Base-by-base conservation (phyloP, 1,139 yeast species). In the Suhomyces anneliseae region DNA sequence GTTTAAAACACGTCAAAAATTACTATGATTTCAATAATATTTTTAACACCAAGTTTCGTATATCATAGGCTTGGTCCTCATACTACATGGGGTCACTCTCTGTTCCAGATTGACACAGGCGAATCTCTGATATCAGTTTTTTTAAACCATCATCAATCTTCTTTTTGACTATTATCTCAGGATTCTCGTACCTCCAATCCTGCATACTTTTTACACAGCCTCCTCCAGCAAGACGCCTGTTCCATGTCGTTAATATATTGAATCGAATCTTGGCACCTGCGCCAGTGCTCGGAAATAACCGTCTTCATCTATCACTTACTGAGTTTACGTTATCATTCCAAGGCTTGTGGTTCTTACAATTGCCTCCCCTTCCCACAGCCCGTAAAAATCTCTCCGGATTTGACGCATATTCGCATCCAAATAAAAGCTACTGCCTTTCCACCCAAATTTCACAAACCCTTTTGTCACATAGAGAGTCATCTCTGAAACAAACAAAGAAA, bases 251-350 rank as follows among this genome's bases (percentile, higher is more conserved):
- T 29, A 29, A 4, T 29, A 29, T 29, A 29, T 9, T 29, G n/a
- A 29, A 29, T 9, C 32, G 32, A 38, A 27, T 33, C 40, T 38
- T 38, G 40, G 40, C 40, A 38, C 31, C 40, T 38, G 40, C 40
- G 35, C 35, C 40, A 38, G 35, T 15, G 34, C 8, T 26, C 35
- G 40, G 29, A 33, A 32, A 32, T 33, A 32, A 33, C 27, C 36
- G 8, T 32, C 19, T 24, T 33, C 19, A 27, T 24, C 35, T 32
- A 15, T 27, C 27, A 31, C 32, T 12, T 32, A 32, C 40, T 24
- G 40, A 15, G 8, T 38, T 31, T 19, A 29, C 7, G 4, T 29
- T 29, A 29, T 29, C 32, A 29, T 29, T 29, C 4, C 32, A 9
- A 9, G 32, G 7, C n/a, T 29, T 11, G 11, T 29, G 32, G 9